Base-by-base conservation (phyloP, 768 basidiomycete species). In the Lactarius vividus region DNA sequence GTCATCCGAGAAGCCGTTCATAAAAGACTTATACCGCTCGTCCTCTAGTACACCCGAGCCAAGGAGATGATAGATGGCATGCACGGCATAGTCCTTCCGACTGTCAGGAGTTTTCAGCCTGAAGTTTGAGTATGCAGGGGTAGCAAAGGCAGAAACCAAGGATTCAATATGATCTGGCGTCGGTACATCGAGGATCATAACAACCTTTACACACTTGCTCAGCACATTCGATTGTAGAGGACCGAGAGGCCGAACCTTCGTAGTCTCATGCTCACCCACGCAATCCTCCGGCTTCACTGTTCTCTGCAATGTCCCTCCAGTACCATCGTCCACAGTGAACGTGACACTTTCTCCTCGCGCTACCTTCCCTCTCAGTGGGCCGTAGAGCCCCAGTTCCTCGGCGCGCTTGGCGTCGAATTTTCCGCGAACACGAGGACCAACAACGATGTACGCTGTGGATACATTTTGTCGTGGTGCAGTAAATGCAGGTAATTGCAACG, bases 341-440 rank as follows among this genome's bases (percentile, higher is more conserved):
- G 83, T 85, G 42, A 95, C 79, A 0, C 80, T 74, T 72, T 88
- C 78, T 10, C 95, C 94, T 59, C 75, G 82, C 4, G 85, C 82
- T n/a, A 96, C 76, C 60, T 74, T 76, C 1, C 79, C 82, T n/a
- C 91, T 81, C 11, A 85, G 63, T 6, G 82, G 82, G 0, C 91
- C 89, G 3, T 83, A 83, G 2, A 98, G 77, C 6, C 88, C 87
- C 2, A 94, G 79, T 53, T 78, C 83, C 10, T 79, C 72, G 0
- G 94, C 91, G 68, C 84, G 86, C 67, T 77, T 74, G 0, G 75
- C 86, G 66, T 94, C 83, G 72, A 98, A 96, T 74, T 91, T 92
- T 0, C 86, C 86, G 26, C 83, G 75, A 8, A 79, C 73, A 15
- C 70, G 69, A 0, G 84, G 81, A 0, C 82, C 84, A 2, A 81